Conservation (phyloP, 345 rosid species). For the Carallia pectinifolia region DNA sequence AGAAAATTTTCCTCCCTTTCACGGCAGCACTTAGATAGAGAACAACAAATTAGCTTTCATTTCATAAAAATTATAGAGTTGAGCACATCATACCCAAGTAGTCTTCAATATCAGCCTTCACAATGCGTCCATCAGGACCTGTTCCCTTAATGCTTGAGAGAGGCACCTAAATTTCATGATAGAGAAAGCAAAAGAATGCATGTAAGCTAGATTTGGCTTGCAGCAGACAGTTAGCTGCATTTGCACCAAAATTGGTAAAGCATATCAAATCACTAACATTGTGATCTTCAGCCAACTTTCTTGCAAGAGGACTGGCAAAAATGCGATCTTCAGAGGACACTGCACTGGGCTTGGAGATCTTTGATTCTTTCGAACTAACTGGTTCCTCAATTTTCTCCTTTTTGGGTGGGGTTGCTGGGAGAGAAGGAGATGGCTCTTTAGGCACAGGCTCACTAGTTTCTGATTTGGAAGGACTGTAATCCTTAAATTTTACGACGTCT, state of each 20-base stretch:
- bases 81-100: conserved; percentile 58
- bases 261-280: conserved; percentile 42
- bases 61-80: conserved; percentile 7
- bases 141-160: conserved; percentile 90
- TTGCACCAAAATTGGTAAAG: not conserved
- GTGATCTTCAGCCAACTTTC: conserved; percentile 84
- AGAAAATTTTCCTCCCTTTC: not conserved
- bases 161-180: conserved; percentile 46
- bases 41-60: not conserved
- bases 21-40: not conserved
- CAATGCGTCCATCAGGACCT: conserved; percentile 81
- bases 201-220: conserved; percentile 3
- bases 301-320: conserved; percentile 92
- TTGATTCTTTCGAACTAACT: conserved; percentile 58
- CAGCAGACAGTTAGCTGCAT: not conserved
- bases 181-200: conserved; percentile 12
- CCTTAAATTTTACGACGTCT: conserved; percentile 79
- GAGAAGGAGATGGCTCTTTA: conserved; percentile 45
- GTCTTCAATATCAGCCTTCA: conserved; percentile 92
- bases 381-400: conserved; percentile 58
- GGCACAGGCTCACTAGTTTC: conserved; percentile 36
- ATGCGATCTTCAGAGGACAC: conserved; percentile 59
- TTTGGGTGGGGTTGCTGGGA: conserved; percentile 48
- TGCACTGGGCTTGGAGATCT: conserved; percentile 47
- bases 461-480: conserved; percentile 68